Conservation (phyloP, 2,329 filamentous ascomycete genomes). For the Aphanocladium album region DNA sequence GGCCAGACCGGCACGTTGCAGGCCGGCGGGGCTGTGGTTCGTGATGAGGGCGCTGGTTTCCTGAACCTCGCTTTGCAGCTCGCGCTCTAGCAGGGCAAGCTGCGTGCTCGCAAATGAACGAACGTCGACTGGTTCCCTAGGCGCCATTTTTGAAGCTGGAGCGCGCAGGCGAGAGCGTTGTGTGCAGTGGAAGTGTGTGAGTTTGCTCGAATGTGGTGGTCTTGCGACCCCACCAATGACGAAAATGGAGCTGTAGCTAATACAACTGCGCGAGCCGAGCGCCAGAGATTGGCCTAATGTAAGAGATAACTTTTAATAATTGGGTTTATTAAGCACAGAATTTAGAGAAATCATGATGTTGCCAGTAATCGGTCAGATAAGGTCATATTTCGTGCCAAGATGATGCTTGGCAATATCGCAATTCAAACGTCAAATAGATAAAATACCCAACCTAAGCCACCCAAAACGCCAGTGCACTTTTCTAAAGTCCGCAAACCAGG, state of each 20-base stretch:
- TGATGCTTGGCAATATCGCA: background rate
- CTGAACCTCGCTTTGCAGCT: slow-evolving; percentile 66
- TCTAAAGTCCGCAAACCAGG: background rate
- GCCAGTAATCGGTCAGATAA: no score
- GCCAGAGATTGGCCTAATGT: no score
- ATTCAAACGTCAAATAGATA: no score
- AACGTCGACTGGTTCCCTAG: slow-evolving; percentile 50
- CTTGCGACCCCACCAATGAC: slow-evolving; percentile 13
- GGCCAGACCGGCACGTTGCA: slow-evolving; percentile 74
- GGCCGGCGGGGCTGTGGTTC: slow-evolving; percentile 60
- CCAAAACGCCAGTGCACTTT: background rate
- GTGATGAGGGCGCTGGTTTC: slow-evolving; percentile 65
- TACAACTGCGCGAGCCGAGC: no score
- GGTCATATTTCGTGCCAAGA: no score
- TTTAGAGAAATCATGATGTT: no score
- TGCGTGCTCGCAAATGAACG: slow-evolving; percentile 66
- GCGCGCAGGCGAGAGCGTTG: background rate
- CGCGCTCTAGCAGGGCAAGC: slow-evolving; percentile 62
- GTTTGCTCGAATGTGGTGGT: background rate
- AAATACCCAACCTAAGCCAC: no score
- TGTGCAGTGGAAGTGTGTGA: background rate
- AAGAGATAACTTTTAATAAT: no score
- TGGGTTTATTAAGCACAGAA: no score
- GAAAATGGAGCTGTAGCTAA: background rate
- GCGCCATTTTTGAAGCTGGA: slow-evolving; percentile 26